phyloP scores from a whole-genome alignment of 1,139 yeast genomes.

The Candida frijolesensis region DNA sequence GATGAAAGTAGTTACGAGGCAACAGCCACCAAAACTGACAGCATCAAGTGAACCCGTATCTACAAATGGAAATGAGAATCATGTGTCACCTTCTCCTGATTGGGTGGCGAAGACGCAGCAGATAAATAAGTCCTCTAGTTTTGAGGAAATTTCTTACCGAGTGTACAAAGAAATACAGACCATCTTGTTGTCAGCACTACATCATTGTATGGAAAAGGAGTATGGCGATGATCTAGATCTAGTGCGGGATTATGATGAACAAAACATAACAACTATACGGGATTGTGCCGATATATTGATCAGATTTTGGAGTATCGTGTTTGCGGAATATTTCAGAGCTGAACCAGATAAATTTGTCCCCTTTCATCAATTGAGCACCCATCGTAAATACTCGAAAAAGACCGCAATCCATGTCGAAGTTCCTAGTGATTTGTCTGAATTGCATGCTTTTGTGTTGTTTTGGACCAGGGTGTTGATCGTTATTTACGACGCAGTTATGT shows the following conservation, averaged over 20 bases:
- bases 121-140: conserved; percentile 5
- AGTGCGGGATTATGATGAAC: conserved; percentile 48
- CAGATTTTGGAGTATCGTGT: conserved; percentile 61
- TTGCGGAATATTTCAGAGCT: conserved; percentile 45
- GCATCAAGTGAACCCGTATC: neutral
- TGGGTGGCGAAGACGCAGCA: conserved; percentile 16
- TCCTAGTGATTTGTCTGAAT: conserved; percentile 32
- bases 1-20: neutral
- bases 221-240: conserved; percentile 61
- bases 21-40: neutral
- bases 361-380: conserved; percentile 24
- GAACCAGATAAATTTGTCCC: conserved; percentile 23
- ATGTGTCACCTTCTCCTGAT: conserved; percentile 12
- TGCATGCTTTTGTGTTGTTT: conserved; percentile 45
- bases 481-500: conserved; percentile 45
- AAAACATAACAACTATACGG: conserved; percentile 31
- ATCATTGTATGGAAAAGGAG: conserved; percentile 52
- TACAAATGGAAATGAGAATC: neutral
- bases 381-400: conserved; percentile 22
- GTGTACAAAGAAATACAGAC: conserved; percentile 44
- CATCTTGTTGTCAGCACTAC: conserved; percentile 49
- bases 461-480: conserved; percentile 52
- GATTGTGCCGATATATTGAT: conserved; percentile 47
- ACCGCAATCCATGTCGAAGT: conserved; percentile 22
- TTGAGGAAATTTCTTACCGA: conserved; percentile 13